Conservation (phyloP, 257 asterid genomes). For the Primulina eburnea region DNA sequence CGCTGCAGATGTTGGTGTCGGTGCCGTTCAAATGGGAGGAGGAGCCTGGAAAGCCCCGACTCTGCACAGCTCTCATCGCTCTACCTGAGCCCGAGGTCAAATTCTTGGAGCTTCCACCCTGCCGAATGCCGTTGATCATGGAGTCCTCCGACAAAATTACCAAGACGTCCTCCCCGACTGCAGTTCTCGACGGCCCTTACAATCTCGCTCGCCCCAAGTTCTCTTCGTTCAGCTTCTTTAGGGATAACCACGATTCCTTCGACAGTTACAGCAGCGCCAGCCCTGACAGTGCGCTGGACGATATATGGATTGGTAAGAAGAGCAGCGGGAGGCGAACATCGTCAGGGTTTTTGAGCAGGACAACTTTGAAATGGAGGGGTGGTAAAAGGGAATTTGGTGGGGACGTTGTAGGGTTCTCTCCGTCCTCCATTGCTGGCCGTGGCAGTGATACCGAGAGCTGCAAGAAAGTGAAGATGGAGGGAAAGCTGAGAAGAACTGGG, state of each 20-base stretch:
- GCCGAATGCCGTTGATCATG: slow-evolving; percentile 23
- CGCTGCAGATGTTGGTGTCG: slow-evolving; percentile 46
- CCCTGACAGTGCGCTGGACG: slow-evolving; percentile 34
- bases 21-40: slow-evolving; percentile 86
- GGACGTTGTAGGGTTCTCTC: slow-evolving; percentile 42
- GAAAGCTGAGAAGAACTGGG: slow-evolving; percentile 42
- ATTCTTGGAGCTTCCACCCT: slow-evolving; percentile 64
- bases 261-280: slow-evolving; percentile 29
- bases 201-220: slow-evolving; percentile 36
- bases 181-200: slow-evolving; percentile 66
- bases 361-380: slow-evolving; percentile 25
- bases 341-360: slow-evolving; percentile 29
- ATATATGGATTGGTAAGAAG: slow-evolving; percentile 30
- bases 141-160: neutral
- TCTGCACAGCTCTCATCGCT: slow-evolving; percentile 32
- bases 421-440: slow-evolving; percentile 23
- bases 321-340: slow-evolving; percentile 2
- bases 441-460: neutral
- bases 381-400: slow-evolving; percentile 30
- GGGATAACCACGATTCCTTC: slow-evolving; percentile 39
- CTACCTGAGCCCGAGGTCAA: slow-evolving; percentile 31
- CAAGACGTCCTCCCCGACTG: slow-evolving; percentile 55
- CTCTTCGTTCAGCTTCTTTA: slow-evolving; percentile 50
- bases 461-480: slow-evolving; percentile 20
- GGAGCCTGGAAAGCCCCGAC: slow-evolving; percentile 77